A percentile compares a stretch with the other conserved stretches of the same genome.
Conservation (phyloP, 768 basidiomycete genomes). For the Pulveroboletus sp. region DNA sequence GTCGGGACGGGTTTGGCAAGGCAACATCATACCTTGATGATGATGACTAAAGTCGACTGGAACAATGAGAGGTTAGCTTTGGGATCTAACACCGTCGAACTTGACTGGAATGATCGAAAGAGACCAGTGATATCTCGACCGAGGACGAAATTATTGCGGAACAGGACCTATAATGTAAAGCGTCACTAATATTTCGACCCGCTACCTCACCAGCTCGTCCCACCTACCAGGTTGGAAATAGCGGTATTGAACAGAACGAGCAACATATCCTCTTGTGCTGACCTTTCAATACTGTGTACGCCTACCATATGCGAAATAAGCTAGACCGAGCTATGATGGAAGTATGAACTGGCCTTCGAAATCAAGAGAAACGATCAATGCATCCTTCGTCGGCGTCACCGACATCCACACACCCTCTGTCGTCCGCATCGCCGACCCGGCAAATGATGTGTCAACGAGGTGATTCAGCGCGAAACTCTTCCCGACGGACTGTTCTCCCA, state of each 20-base stretch:
- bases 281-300: constrained; percentile 61
- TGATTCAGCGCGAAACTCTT: constrained; percentile 60
- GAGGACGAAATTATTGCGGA: constrained; percentile 63
- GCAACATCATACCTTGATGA: constrained; percentile 55
- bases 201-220: constrained; percentile 15
- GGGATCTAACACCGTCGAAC: constrained; percentile 56
- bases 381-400: constrained; percentile 54
- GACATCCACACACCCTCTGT: constrained; percentile 70
- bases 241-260: constrained; percentile 64
- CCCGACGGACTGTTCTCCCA: constrained; percentile 67
- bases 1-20: too few relatives aligned
- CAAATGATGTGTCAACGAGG: constrained; percentile 60
- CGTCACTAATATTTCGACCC: rapidly evolving
- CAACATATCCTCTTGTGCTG: constrained; percentile 59
- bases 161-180: constrained; percentile 43
- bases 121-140: constrained; percentile 57
- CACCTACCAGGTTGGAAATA: constrained; percentile 56
- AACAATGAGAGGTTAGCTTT: constrained; percentile 55
- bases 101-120: constrained; percentile 59
- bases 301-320: constrained; percentile 28
- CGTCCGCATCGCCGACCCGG: constrained; percentile 63
- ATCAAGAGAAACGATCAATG: constrained; percentile 54
- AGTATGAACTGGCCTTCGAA: constrained; percentile 47
- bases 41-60: constrained; percentile 55
- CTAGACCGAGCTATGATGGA: not conserved